These are phyloP conservation scores for Endocladia muricata DNA, from an alignment of 31 red algal species.

Conservation along the genomic window DNA sequence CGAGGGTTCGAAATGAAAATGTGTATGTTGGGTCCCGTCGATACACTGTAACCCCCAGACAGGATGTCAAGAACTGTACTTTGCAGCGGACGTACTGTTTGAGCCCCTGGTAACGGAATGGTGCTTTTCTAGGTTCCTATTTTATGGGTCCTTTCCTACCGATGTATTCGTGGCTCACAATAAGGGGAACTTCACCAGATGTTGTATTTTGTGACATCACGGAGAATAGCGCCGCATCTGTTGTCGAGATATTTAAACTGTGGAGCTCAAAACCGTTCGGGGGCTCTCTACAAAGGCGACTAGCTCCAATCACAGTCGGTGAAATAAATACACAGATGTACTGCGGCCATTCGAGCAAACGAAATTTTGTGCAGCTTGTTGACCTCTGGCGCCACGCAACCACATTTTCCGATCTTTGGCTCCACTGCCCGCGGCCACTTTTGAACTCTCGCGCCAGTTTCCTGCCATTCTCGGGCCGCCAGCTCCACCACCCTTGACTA, in stretches of 20 bases:
- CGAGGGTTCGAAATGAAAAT: constrained; percentile 14
- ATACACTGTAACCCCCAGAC: neutral
- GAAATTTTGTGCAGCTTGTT: too few relatives aligned
- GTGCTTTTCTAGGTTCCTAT: neutral
- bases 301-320: neutral
- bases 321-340: neutral
- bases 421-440: too few relatives aligned
- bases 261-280: neutral
- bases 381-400: too few relatives aligned
- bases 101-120: constrained; percentile 31
- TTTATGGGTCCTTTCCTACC: constrained; percentile 39
- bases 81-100: constrained; percentile 9
- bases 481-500: too few relatives aligned
- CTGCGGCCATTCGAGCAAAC: neutral
- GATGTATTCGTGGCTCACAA: neutral
- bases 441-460: too few relatives aligned
- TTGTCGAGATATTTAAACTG: neutral
- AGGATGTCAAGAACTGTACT: constrained; percentile 39
- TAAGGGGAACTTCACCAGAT: neutral
- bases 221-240: neutral
- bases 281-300: neutral
- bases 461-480: too few relatives aligned
- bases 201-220: neutral
- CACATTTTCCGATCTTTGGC: too few relatives aligned
- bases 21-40: neutral